A percentile compares a stretch with the other conserved stretches of the same genome.
These are phyloP conservation scores for Beauveria varroae DNA, from an alignment of 2,329 filamentous ascomycete genomes.

Conservation along the genomic window DNA sequence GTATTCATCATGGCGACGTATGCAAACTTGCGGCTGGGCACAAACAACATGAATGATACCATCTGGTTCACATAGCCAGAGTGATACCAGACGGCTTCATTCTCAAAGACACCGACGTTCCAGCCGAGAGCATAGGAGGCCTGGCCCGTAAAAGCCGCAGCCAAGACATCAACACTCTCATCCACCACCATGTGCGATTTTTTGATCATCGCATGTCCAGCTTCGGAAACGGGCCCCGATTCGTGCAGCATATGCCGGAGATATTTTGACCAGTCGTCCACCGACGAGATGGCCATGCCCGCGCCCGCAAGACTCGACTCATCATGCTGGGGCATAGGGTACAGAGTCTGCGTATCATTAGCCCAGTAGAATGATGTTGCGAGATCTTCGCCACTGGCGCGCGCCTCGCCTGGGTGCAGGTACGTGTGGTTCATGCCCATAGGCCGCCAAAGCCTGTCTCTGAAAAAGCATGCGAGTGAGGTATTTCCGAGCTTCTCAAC, in stretches of 20 bases:
- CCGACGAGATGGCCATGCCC: conserved; percentile 33
- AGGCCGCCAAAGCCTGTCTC: conserved; percentile 31
- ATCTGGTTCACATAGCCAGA: conserved; percentile 18
- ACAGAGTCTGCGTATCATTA: conserved; percentile 20
- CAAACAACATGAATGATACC: conserved; percentile 21
- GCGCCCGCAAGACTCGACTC: conserved; percentile 30
- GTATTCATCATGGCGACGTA: conserved; percentile 21
- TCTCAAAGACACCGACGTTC: conserved; percentile 16
- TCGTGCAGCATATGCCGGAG: conserved; percentile 25
- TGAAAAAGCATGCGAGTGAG: conserved; percentile 31
- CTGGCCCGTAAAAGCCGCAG: conserved; percentile 15
- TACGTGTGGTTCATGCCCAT: conserved; percentile 36
- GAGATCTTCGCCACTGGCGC: conserved; percentile 18
- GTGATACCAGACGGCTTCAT: conserved; percentile 20
- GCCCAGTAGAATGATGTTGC: conserved; percentile 33
- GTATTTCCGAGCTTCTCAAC: conserved; percentile 29
- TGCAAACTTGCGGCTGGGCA: conserved; percentile 19
- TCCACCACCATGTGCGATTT: conserved; percentile 16
- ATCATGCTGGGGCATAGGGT: conserved; percentile 20
- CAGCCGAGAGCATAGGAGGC: conserved; percentile 19
- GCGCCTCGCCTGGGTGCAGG: conserved; percentile 18
- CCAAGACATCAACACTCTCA: conserved; percentile 1
- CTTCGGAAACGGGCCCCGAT: conserved; percentile 19
- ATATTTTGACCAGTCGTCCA: conserved; percentile 30
- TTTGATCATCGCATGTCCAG: conserved; percentile 19